Conservation (phyloP, 805 yeast genomes). For the Metschnikowia vanudenii region DNA sequence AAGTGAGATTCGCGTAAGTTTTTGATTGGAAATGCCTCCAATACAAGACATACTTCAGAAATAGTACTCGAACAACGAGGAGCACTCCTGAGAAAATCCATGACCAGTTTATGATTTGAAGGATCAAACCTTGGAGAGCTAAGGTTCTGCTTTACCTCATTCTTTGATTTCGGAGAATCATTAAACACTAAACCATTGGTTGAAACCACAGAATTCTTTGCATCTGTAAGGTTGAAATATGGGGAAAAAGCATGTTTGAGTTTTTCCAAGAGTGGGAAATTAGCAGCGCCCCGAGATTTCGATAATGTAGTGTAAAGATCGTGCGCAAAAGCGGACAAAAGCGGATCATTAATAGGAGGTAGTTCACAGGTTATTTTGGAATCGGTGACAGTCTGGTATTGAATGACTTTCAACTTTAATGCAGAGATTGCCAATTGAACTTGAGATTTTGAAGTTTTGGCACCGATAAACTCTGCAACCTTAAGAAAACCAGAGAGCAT, state of each 20-base stretch:
- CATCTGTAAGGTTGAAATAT: not conserved
- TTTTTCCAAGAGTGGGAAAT: not conserved
- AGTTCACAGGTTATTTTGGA: not conserved
- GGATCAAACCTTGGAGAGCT: not conserved
- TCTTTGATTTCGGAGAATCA: not conserved
- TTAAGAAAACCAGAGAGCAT: conserved; percentile 18
- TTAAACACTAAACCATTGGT: not conserved
- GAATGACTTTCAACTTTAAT: conserved; percentile 6
- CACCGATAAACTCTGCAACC: conserved; percentile 9
- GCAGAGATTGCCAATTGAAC: conserved; percentile 3
- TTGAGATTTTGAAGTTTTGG: not conserved
- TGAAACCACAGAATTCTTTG: not conserved
- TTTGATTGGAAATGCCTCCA: not conserved
- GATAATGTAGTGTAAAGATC: conserved; percentile 1
- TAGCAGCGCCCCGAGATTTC: no score
- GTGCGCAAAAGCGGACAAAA: conserved; percentile 3
- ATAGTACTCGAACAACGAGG: not conserved
- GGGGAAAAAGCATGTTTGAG: not conserved
- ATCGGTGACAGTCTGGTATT: not conserved
- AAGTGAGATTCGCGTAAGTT: not conserved
- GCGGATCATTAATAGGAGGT: not conserved
- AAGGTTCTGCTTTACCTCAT: not conserved
- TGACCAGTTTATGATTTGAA: not conserved
- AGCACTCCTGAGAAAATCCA: not conserved
- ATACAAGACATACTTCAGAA: not conserved